Conservation (phyloP, 352 stramenopile genomes). For the Phytophthora capsici region DNA sequence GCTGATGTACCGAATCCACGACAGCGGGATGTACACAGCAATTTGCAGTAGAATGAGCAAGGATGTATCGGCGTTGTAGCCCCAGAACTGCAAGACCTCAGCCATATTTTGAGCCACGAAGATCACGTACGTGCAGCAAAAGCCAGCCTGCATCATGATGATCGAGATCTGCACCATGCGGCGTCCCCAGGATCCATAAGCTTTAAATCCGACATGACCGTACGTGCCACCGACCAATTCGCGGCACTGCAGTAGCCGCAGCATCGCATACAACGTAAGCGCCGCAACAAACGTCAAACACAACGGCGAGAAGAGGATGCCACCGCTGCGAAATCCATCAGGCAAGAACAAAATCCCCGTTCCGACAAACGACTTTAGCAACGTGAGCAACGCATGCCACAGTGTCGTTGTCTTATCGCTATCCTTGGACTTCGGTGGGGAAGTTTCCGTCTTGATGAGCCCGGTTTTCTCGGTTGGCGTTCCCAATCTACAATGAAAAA, state of each 20-base stretch:
- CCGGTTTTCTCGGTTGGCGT: constrained; percentile 42
- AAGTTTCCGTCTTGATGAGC: constrained; percentile 24
- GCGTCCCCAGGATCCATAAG: constrained; percentile 70
- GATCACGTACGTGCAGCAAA: constrained; percentile 88
- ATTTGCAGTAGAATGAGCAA: constrained; percentile 79
- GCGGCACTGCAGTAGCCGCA: constrained; percentile 76
- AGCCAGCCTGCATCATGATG: constrained; percentile 85
- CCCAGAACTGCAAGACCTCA: constrained; percentile 70
- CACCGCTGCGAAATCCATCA: constrained; percentile 75
- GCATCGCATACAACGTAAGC: constrained; percentile 79
- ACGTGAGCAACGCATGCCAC: constrained; percentile 77
- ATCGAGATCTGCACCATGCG: constrained; percentile 85
- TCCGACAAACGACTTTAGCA: constrained; percentile 85
- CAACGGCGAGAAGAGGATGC: constrained; percentile 76
- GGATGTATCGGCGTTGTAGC: constrained; percentile 47
- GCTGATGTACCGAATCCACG: constrained; percentile 88
- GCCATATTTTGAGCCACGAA: constrained; percentile 84
- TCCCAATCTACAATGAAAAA: constrained; percentile 30
- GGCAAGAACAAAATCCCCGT: constrained; percentile 84
- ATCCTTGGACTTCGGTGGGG: constrained; percentile 38
- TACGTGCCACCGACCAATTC: constrained; percentile 77
- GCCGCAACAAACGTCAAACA: constrained; percentile 68
- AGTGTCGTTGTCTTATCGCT: constrained; percentile 79
- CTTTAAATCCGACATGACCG: constrained; percentile 71
- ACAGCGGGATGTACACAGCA: constrained; percentile 77